These are phyloP conservation scores for Mycena filopes DNA, from an alignment of 768 basidiomycete species.

Conservation along the genomic window DNA sequence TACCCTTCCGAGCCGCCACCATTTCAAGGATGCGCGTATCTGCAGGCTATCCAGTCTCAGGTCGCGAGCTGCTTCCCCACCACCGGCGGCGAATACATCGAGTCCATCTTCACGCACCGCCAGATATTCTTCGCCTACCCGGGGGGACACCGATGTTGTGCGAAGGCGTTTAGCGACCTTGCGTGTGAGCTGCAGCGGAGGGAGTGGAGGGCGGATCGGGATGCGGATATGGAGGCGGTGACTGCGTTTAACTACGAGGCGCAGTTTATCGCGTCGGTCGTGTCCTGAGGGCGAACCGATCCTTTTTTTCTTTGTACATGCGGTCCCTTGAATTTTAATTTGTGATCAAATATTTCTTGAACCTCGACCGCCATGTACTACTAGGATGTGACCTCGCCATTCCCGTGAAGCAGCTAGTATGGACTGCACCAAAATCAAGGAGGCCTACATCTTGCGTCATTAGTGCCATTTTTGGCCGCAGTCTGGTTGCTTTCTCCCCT, in stretches of 20 bases:
- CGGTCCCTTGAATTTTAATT: too few species aligned
- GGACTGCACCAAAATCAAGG: too few species aligned
- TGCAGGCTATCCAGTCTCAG: constrained; percentile 67
- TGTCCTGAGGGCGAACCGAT: constrained; percentile 1
- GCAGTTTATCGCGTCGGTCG: constrained; percentile 57
- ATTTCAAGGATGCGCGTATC: constrained; percentile 68
- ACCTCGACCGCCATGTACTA: too few species aligned
- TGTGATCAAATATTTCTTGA: too few species aligned
- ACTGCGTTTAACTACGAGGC: constrained; percentile 77
- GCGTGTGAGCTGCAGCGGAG: constrained; percentile 71
- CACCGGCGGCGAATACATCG: constrained; percentile 80
- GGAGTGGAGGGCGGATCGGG: constrained; percentile 76
- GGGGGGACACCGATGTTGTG: constrained; percentile 70
- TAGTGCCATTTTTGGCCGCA: too few species aligned
- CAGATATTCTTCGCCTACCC: constrained; percentile 73
- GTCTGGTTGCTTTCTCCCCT: not conserved
- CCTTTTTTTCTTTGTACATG: too few species aligned
- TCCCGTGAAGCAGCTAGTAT: too few species aligned
- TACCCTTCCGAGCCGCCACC: constrained; percentile 48
- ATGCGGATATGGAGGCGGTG: constrained; percentile 76
- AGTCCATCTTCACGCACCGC: constrained; percentile 82
- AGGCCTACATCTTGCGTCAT: too few species aligned
- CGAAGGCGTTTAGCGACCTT: constrained; percentile 71
- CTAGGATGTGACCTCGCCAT: too few species aligned
- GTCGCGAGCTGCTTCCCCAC: constrained; percentile 63